phyloP scores from a whole-genome alignment of 176 grass and related monocot species.

The Poa annua region DNA sequence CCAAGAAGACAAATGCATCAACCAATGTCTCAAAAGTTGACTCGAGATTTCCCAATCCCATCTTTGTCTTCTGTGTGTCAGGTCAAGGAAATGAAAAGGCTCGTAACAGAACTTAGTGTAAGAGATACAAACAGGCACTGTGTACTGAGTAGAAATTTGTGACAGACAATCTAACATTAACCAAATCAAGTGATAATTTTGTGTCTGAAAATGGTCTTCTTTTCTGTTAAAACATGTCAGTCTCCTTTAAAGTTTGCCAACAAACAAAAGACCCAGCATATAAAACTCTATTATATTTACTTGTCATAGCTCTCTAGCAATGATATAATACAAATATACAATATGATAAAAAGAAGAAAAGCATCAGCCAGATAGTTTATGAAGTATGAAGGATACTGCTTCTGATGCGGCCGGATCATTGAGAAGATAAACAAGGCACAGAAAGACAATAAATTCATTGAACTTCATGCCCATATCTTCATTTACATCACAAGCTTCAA shows the following conservation, averaged over 20 bases:
- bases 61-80: conserved; percentile 59
- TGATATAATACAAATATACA: background rate
- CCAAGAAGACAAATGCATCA: conserved; percentile 95
- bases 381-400: conserved; percentile 80
- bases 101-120: background rate
- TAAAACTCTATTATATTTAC: background rate
- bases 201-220: background rate
- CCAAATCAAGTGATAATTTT: background rate
- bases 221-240: background rate
- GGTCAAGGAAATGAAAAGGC: conserved; percentile 53
- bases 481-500: conserved; percentile 90
- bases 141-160: background rate
- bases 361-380: background rate
- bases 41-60: conserved; percentile 83
- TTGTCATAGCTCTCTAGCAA: conserved; percentile 16
- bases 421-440: conserved; percentile 94
- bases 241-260: background rate
- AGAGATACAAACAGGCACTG: background rate
- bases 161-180: background rate
- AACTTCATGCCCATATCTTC: conserved; percentile 93
- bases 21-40: conserved; percentile 84
- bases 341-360: background rate
- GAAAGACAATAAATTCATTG: conserved; percentile 95
- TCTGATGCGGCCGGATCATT: conserved; percentile 68
- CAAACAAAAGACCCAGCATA: background rate